Percentiles rank a stretch among this genome's conserved stretches.
Evolutionary conservation across 495 filamentous ascomycete genomes (phyloP).

Genomic region (Tuber melanosporum): DNA sequence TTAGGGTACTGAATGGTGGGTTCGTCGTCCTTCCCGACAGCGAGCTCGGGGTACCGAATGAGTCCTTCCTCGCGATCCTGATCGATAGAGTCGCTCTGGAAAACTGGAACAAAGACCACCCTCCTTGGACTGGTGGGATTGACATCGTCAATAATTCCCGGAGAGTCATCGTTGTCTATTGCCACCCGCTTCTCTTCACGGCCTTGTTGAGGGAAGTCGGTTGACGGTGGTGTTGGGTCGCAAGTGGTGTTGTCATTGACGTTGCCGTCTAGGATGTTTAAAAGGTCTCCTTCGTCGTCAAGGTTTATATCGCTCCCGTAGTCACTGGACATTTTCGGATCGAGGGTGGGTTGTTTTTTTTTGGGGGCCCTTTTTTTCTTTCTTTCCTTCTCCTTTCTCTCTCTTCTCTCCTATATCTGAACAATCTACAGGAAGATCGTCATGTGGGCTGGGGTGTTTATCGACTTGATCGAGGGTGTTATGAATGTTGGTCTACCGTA

Average conservation of each 20-base stretch:
- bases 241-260: constrained; percentile 6
- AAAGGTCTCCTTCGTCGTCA: constrained; percentile 8
- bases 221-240: not conserved
- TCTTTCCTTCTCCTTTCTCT: not conserved
- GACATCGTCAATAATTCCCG: constrained; percentile 20
- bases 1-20: not conserved
- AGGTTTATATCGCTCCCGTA: constrained; percentile 45
- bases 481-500: not conserved
- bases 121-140: constrained; percentile 21
- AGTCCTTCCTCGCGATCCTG: not conserved
- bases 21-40: constrained; percentile 1
- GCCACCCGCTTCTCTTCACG: constrained; percentile 11
- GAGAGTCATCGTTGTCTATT: constrained; percentile 4
- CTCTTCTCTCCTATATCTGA: not conserved
- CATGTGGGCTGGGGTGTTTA: not conserved
- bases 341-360: not conserved
- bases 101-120: not conserved
- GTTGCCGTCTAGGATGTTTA: constrained; percentile 28
- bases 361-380: not conserved
- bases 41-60: not conserved
- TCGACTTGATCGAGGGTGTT: not conserved
- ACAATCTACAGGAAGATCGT: constrained; percentile 1
- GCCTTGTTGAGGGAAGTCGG: not conserved
- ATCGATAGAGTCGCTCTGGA: not conserved
- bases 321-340: constrained; percentile 32